phyloP scores from a whole-genome alignment of 805 yeast genomes.

The Maudiozyma saulgeensis region DNA sequence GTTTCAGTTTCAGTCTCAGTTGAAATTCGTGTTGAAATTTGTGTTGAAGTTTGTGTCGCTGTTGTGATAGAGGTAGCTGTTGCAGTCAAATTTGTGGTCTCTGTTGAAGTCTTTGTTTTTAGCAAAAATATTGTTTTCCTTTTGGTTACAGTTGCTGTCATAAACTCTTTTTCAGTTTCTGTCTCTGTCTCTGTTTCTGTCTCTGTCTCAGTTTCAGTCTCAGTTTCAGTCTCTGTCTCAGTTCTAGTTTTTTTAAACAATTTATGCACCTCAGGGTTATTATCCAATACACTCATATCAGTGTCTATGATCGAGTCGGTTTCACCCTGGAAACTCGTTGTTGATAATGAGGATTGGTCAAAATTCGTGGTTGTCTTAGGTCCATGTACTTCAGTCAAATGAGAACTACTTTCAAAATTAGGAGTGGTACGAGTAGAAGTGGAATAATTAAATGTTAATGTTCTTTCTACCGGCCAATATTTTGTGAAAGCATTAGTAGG shows the following conservation, averaged over 20 bases:
- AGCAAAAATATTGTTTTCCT: too few relatives aligned
- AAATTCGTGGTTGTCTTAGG: too few relatives aligned
- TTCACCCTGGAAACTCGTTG: too few relatives aligned
- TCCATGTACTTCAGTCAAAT: too few relatives aligned
- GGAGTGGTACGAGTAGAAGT: too few relatives aligned
- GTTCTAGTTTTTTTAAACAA: slow-evolving; percentile 3
- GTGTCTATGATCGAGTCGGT: too few relatives aligned
- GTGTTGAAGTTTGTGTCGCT: too few relatives aligned
- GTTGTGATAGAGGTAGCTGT: too few relatives aligned
- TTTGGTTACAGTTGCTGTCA: too few relatives aligned
- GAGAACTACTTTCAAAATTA: too few relatives aligned
- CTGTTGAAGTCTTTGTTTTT: slow-evolving; percentile 6
- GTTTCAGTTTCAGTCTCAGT: slow-evolving; percentile 12
- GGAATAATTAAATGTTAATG: slow-evolving; percentile 1
- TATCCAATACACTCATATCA: too few relatives aligned
- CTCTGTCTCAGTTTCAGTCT: not conserved
- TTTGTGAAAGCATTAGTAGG: slow-evolving; percentile 9
- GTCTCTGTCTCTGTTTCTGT: slow-evolving; percentile 1
- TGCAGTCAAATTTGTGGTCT: not conserved
- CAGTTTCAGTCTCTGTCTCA: slow-evolving; percentile 3
- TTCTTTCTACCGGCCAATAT: slow-evolving; percentile 9
- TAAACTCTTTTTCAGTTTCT: slow-evolving; percentile 2
- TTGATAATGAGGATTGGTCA: too few relatives aligned
- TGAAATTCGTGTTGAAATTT: not conserved
- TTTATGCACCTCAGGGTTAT: not conserved